phyloP scores from a whole-genome alignment of 2,329 filamentous ascomycete species.

The Neonectria coccinea region DNA sequence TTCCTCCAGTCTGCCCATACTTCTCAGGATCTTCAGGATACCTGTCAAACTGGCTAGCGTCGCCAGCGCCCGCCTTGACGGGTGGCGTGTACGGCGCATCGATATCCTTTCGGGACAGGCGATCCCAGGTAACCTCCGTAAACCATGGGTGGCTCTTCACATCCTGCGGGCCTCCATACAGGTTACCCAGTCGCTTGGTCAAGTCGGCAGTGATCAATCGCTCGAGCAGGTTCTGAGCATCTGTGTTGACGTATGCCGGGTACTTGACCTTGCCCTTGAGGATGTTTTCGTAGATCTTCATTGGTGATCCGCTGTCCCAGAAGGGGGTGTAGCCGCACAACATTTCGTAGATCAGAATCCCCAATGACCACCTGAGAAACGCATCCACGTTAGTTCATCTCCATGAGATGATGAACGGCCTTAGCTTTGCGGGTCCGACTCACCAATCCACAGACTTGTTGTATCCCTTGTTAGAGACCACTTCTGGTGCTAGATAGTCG shows the following conservation, averaged over 20 bases:
- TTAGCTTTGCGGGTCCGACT: conserved; percentile 52
- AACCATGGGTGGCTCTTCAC: conserved; percentile 98
- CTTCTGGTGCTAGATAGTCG: conserved; percentile 96
- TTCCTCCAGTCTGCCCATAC: conserved; percentile 78
- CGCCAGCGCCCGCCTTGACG: conserved; percentile 91
- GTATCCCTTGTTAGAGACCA: conserved; percentile 99
- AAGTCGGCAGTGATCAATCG: conserved; percentile 94
- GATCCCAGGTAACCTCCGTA: conserved; percentile 96
- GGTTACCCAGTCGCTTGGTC: conserved; percentile 93
- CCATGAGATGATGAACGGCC: not conserved
- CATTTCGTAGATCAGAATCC: conserved; percentile 99
- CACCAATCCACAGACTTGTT: conserved; percentile 99
- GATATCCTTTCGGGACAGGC: conserved; percentile 93
- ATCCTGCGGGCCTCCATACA: conserved; percentile 90
- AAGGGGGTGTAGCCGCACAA: conserved; percentile 98
- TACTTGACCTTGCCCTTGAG: conserved; percentile 96
- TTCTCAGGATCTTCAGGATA: conserved; percentile 97
- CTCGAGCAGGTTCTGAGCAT: conserved; percentile 92
- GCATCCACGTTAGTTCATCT: conserved; percentile 24
- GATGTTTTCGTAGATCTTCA: conserved; percentile 99
- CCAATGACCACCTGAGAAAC: conserved; percentile 89
- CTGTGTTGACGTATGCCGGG: conserved; percentile 92
- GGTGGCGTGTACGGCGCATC: conserved; percentile 98
- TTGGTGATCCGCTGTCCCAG: conserved; percentile 97
- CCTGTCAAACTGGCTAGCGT: conserved; percentile 97